Evolutionary conservation across 2,329 filamentous ascomycete genomes (phyloP).

Genomic region (Epichloe festucae): DNA sequence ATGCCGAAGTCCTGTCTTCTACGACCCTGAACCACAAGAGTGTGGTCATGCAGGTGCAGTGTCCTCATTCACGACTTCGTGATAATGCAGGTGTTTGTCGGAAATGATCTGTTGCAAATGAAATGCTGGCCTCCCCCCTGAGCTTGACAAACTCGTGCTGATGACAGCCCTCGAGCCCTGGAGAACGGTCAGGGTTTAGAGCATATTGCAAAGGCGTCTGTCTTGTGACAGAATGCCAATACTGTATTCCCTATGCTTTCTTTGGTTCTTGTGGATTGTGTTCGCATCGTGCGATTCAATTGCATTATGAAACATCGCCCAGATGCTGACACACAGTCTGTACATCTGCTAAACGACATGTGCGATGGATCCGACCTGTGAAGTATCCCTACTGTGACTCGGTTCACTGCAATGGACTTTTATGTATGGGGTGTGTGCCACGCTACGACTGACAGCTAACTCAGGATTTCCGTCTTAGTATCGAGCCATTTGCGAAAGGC

Average conservation of each 20-base stretch:
- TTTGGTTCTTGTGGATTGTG: background rate
- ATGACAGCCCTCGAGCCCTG: too few species aligned
- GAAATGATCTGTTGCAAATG: too few species aligned
- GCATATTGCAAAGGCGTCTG: too few species aligned
- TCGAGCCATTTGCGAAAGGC: background rate
- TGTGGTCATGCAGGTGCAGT: background rate
- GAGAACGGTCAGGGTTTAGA: too few species aligned
- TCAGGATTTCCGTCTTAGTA: background rate
- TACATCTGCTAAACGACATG: background rate
- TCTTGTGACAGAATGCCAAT: background rate
- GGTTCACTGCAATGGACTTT: background rate
- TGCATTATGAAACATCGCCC: background rate
- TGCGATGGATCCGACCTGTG: background rate
- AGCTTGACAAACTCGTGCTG: too few species aligned
- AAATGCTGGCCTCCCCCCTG: too few species aligned
- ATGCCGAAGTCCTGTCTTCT: background rate
- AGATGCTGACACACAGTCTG: background rate
- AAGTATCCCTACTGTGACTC: background rate
- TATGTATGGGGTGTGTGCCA: background rate
- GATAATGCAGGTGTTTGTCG: background rate
- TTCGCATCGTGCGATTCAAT: background rate
- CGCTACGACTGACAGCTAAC: background rate
- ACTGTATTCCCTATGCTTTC: background rate
- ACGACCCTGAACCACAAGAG: background rate
- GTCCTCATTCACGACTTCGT: background rate